Base-by-base conservation (phyloP, 257 asterid genomes). In the Cruciata laevipes region DNA sequence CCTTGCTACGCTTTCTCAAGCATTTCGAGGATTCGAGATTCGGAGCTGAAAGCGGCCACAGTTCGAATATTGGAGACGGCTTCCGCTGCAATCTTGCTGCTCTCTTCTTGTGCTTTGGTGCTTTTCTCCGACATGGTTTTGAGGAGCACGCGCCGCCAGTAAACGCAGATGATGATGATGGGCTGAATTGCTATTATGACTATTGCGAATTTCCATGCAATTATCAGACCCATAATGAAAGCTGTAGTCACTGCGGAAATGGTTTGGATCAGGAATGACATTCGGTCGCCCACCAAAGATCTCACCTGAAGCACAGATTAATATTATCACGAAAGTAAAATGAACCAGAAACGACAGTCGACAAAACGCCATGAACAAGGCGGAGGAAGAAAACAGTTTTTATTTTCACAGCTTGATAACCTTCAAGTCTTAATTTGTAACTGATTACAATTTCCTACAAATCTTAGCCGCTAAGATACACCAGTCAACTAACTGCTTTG, bases 101-200 rank as follows among this genome's bases (percentile, higher is more conserved):
- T 87, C 70, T 83, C 91, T 8, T 81, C 87, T 71, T 92, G 97
- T 21, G 98, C 80, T 76, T 89, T 85, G 27, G 81, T 81, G 2
- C 96, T 86, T 66, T 87, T 81, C n/a, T 76, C 76, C 7, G 96
- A 87, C 92, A 86, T 85, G 80, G 82, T 83, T 65, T 83, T 90
- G 8, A 87, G 85, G 7, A 92, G 82, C 64, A 80, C 89, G 0
- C 86, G 78, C 71, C 82, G 90, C 78, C 73, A 77, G 59, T 90
- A 93, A 69, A 72, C 85, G 76, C 87, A 88, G 6, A 82, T 44
- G 65, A 90, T 80, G 81, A 90, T 83, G 17, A 89, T 65, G 7
- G 98, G 97, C 32, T 93, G 97, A 12, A 78, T 87, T 0, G 95
- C 89, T 32, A 93, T 93, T 88, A 90, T 87, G 21, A 93, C 97